Evolutionary conservation across 2,329 filamentous ascomycete genomes (phyloP).

Genomic region (Zymoseptoria passerinii): DNA sequence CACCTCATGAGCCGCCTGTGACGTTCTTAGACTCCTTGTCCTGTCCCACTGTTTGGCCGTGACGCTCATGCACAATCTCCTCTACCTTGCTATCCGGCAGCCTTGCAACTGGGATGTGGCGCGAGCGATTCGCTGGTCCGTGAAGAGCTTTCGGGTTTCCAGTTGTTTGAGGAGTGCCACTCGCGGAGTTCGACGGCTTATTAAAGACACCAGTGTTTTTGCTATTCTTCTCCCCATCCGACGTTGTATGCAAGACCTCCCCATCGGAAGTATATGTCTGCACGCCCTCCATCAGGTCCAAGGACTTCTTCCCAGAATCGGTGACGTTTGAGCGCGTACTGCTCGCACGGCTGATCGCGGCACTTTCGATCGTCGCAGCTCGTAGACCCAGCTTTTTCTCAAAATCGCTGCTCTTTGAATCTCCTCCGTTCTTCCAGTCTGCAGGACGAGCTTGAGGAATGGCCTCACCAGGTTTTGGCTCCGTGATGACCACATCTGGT

Average conservation of each 20-base stretch:
- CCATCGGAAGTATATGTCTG: slow-evolving; percentile 3
- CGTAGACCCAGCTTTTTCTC: slow-evolving; percentile 62
- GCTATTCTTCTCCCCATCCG: not conserved
- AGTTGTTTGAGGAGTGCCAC: not conserved
- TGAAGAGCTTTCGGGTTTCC: not conserved
- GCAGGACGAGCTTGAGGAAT: slow-evolving; percentile 62
- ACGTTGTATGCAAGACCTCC: not conserved
- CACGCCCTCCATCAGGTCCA: slow-evolving; percentile 21
- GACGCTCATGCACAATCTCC: not conserved
- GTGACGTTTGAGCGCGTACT: slow-evolving; percentile 42
- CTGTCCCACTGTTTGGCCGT: not conserved
- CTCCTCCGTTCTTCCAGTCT: slow-evolving; percentile 62
- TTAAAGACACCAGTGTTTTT: not conserved
- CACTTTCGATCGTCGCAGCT: slow-evolving; percentile 56
- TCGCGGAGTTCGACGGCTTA: not conserved
- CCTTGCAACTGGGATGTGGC: not conserved
- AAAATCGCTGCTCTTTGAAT: slow-evolving; percentile 23
- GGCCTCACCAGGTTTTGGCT: slow-evolving; percentile 58
- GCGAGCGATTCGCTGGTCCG: not conserved
- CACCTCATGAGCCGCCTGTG: not conserved
- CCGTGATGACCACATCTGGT: slow-evolving; percentile 45
- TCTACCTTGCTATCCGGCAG: not conserved
- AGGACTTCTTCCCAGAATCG: slow-evolving; percentile 12
- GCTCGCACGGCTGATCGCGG: slow-evolving; percentile 62
- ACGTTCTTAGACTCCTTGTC: not conserved